Conservation (phyloP, 1,139 yeast genomes). For the Saccharomyces hybrid region DNA sequence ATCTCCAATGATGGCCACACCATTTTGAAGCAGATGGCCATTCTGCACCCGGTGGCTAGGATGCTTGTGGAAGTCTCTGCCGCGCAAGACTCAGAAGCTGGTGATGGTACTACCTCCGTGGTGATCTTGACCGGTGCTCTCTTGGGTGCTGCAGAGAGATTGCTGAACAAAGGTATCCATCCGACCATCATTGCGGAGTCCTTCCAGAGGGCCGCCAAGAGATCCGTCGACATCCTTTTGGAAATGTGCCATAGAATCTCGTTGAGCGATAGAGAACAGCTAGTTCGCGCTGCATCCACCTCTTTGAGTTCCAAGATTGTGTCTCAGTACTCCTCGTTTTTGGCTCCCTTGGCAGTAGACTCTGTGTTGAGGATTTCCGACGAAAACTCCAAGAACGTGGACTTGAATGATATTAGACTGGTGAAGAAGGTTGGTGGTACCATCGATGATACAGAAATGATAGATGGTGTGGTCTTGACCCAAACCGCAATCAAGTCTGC, state of each 20-base stretch:
- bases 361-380: constrained; percentile 75
- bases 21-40: constrained; percentile 93
- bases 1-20: constrained; percentile 98
- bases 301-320: constrained; percentile 92
- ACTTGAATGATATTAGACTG: constrained; percentile 77
- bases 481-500: constrained; percentile 85
- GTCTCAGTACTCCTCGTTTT: constrained; percentile 73
- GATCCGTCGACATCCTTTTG: constrained; percentile 76
- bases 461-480: constrained; percentile 88
- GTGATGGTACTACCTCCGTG: constrained; percentile 97
- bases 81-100: constrained; percentile 97
- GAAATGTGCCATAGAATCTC: constrained; percentile 79
- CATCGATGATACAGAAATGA: constrained; percentile 88
- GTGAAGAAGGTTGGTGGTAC: constrained; percentile 96
- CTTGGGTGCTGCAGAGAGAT: constrained; percentile 87
- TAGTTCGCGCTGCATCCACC: constrained; percentile 88
- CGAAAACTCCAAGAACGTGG: constrained; percentile 59
- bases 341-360: constrained; percentile 93
- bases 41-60: constrained; percentile 95
- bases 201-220: constrained; percentile 83
- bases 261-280: constrained; percentile 67
- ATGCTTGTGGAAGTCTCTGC: constrained; percentile 97
- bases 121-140: constrained; percentile 93
- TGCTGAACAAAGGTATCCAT: constrained; percentile 85
- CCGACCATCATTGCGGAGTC: constrained; percentile 94